These are phyloP conservation scores for Citrus sinensis DNA, from an alignment of 345 rosid species.

Conservation along the genomic window DVS_A1.0 CM039166.1:15151001-15151500, in stretches of 20 bases:
- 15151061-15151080: background rate
- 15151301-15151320: background rate
- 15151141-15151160: background rate
- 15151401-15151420: constrained; percentile 22
- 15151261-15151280: background rate
- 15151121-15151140: background rate
- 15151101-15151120: background rate
- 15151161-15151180: background rate
- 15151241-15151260: background rate
- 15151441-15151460: constrained; percentile 8
- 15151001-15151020: background rate
- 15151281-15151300: background rate
- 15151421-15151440: constrained; percentile 17
- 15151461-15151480: constrained; percentile 16
- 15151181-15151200: background rate
- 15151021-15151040: background rate
- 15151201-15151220: background rate
- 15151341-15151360: constrained; percentile 9
- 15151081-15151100: background rate
- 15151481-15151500: constrained; percentile 14
- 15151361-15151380: constrained; percentile 4
- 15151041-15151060: background rate
- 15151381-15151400: constrained; percentile 31
- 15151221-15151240: background rate
- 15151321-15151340: background rate